phyloP scores from a whole-genome alignment of 495 filamentous ascomycete genomes.

The Penicillium silybi region DNA sequence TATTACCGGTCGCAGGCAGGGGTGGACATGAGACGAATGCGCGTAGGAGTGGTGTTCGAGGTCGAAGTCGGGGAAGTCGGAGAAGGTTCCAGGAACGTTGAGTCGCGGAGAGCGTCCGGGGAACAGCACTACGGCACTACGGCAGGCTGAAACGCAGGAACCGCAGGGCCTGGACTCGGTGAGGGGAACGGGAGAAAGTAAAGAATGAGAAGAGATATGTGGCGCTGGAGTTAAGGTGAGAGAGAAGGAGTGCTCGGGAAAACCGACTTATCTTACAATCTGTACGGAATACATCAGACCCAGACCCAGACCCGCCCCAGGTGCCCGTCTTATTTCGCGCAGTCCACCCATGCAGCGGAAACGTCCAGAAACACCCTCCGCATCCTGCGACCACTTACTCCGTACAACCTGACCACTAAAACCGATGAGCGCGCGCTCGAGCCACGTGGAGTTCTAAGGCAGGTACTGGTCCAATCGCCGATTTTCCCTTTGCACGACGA shows the following conservation, averaged over 20 bases:
- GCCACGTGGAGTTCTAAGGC: slow-evolving; percentile 28
- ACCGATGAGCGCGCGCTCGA: slow-evolving; percentile 2
- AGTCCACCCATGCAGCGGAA: slow-evolving; percentile 12
- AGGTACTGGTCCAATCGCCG: slow-evolving; percentile 28
- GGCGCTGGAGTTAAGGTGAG: not conserved
- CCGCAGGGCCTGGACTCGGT: not conserved
- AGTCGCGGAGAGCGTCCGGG: slow-evolving; percentile 22
- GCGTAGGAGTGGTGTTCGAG: slow-evolving; percentile 1
- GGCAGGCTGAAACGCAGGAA: not conserved
- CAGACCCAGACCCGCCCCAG: too few relatives aligned
- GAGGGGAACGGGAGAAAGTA: not conserved
- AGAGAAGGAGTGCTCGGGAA: not conserved
- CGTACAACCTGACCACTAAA: not conserved
- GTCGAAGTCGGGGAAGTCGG: slow-evolving; percentile 11
- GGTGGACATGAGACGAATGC: slow-evolving; percentile 3
- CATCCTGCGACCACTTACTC: not conserved
- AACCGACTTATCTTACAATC: not conserved
- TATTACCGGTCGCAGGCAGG: not conserved
- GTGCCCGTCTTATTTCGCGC: slow-evolving; percentile 4
- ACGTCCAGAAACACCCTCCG: slow-evolving; percentile 19
- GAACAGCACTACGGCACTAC: slow-evolving; percentile 4
- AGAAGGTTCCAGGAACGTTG: slow-evolving; percentile 13
- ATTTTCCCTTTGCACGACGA: slow-evolving; percentile 7
- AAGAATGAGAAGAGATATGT: not conserved
- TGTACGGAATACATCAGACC: not conserved